These are phyloP conservation scores for Takashimella koratensis DNA, from an alignment of 1,284 basidiomycete species.

Conservation along the genomic window DNA sequence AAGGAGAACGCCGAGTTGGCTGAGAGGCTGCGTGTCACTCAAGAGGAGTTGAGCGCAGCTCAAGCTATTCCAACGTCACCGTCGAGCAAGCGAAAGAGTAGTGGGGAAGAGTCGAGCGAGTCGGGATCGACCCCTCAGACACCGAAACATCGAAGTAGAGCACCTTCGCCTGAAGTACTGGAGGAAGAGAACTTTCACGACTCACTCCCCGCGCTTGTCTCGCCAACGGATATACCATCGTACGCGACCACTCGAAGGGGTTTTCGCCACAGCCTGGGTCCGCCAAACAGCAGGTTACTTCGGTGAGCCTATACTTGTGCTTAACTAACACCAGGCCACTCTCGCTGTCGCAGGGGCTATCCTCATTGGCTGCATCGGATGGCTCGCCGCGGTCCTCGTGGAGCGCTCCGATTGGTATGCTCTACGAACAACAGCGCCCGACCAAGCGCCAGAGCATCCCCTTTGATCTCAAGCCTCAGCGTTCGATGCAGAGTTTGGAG, in stretches of 20 bases:
- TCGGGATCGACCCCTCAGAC: constrained; percentile 16
- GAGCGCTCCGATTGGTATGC: constrained; percentile 20
- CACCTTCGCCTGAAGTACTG: constrained; percentile 15
- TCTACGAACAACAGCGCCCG: constrained; percentile 26
- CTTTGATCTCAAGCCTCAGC: constrained; percentile 40
- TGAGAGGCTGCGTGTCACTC: constrained; percentile 11
- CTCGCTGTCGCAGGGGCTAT: constrained; percentile 94
- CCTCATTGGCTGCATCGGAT: constrained; percentile 67
- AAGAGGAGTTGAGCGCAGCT: constrained; percentile 10
- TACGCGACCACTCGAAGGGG: background rate
- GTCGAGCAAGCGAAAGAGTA: constrained; percentile 14
- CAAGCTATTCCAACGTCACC: background rate
- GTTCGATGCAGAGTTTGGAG: constrained; percentile 77
- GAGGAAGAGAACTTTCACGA: background rate
- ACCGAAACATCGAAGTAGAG: constrained; percentile 13
- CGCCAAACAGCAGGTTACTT: background rate
- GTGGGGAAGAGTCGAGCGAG: constrained; percentile 21
- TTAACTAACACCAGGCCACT: constrained; percentile 45
- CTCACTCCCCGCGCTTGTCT: background rate
- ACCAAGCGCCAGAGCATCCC: constrained; percentile 30
- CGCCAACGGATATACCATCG: background rate
- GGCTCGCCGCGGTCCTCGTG: constrained; percentile 41
- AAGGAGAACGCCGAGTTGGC: constrained; percentile 18
- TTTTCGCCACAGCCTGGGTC: background rate
- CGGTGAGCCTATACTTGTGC: background rate